phyloP scores from a whole-genome alignment of 768 basidiomycete species.

The Panaeolus papilionaceus region DNA sequence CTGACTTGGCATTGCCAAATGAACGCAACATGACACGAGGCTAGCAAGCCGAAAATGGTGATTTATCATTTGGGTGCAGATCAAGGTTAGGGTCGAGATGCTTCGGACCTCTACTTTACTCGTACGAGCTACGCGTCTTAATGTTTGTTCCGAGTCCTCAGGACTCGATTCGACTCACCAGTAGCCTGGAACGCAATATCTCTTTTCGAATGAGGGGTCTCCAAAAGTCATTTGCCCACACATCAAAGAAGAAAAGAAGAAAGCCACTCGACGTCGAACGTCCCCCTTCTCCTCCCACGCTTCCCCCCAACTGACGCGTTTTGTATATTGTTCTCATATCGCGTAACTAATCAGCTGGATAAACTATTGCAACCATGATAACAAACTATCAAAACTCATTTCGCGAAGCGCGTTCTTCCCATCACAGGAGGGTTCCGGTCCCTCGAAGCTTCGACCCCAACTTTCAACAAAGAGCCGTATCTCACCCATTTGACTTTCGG shows the following conservation, averaged over 20 bases:
- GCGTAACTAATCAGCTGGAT: background rate
- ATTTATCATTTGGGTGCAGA: background rate
- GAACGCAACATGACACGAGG: background rate
- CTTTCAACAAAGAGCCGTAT: background rate
- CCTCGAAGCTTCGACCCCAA: background rate
- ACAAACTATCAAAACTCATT: conserved; percentile 4
- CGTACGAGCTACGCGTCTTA: background rate
- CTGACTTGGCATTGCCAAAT: conserved; percentile 1
- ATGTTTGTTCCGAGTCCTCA: background rate
- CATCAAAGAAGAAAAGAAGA: background rate
- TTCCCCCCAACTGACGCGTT: background rate
- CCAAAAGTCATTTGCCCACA: background rate
- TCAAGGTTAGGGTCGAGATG: background rate
- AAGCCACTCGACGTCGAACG: background rate
- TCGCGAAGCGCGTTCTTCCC: background rate
- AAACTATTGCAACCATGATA: background rate
- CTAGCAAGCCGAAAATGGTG: conserved; percentile 12
- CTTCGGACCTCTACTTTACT: background rate
- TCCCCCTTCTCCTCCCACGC: background rate
- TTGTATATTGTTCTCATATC: background rate
- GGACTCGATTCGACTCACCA: background rate
- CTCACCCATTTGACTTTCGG: background rate
- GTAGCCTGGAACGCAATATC: background rate
- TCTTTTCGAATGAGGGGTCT: background rate
- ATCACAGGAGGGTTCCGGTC: background rate